Evolutionary conservation across 495 filamentous ascomycete genomes (phyloP), one percentile per base, ranked within the genome.

Genomic region (Talaromyces wortmannii): DNA sequence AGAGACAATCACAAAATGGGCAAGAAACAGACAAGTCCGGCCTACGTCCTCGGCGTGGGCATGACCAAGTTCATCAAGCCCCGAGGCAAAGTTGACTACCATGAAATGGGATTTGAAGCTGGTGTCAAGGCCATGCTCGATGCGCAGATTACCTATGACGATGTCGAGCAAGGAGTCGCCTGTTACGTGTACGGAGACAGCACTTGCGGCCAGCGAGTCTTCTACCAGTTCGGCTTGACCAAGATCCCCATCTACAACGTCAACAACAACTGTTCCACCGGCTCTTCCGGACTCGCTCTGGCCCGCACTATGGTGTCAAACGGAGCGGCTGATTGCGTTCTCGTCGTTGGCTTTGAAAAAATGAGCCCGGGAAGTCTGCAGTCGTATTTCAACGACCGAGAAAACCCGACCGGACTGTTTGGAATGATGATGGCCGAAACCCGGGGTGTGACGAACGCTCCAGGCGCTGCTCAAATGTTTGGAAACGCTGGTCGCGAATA

Each of bases 21-120:
- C 48, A 79, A 77, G 58, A 80, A 77, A 62, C 63, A 69, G 67
- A 60, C 67, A 31, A 66, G 69, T 36, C 82, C 80, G 57, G 80
- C 81, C 77, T 97, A 96, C 76, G 89, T 97, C 67, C 83, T 97
- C 33, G 92, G 92, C 73, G 92, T 97, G 60, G 92, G 92, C 70
- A 92, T 97, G 86, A 98, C 94, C 74, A 95, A 95, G 71, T 98
- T 98, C 81, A 90, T 96, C 80, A 98, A 97, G 78, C 94, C 94
- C 3, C 82, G 92, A 18, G 91, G 91, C 64, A 92, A 94, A 71
- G 88, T 78, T 53, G 71, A 77, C 56, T 73, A 74, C 56, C 65
- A 74, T 66, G 72, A 96, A 67, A 82, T 97, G 6, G 94, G 94
- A 52, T 96, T 91, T 68, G 92, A 97, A 74, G 92, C 94, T 4